Evolutionary conservation across 1,139 yeast genomes (phyloP), one percentile per base, ranked within the genome.

Genomic region (Debaryomyces robertsiae): DNA sequence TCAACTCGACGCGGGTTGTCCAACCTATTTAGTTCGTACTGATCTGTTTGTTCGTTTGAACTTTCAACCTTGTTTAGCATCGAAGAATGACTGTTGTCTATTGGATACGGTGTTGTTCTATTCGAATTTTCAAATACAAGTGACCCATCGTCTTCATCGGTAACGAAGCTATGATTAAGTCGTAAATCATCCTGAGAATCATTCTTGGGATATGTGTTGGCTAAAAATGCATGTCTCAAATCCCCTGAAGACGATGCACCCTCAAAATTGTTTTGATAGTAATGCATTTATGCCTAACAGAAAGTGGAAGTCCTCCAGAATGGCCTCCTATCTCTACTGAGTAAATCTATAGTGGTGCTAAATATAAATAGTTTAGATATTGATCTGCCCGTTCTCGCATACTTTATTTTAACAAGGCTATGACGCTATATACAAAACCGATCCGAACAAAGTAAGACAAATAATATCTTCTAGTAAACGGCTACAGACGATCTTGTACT

Each of bases 171-270:
- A 15, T 27, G 9, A 27, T 33, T 33, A 11, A 4, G 5, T 14
- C 24, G 15, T 25, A 33, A 27, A 25, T 33, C 6, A 11, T 33
- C 36, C 16, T 11, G 16, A 11, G 36, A 17, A 6, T 11, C 28
- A 16, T 16, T 16, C 10, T 25, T 27, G 15, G 30, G 36, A 16
- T 33, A 23, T 25, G 44, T 32, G 31, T 41, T 41, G 9, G 32
- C 19, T 32, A 42, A 16, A 35, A 42, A 42, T 29, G 35, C 38
- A 27, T 32, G 29, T 30, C 44, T 38, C 30, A 41, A 38, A 6
- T 35, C 38, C 9, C 18, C 30, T 11, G 40, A 25, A 11, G 13
- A 33, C 35, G 25, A 6, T 18, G 23, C 25, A 27, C 27, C 24
- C 14, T 31, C 36, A 25, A 29, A 36, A 24, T 30, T 27, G 23